These are phyloP conservation scores for Talaromyces liani DNA, from an alignment of 495 filamentous ascomycete genomes.

Conservation along the genomic window DNA sequence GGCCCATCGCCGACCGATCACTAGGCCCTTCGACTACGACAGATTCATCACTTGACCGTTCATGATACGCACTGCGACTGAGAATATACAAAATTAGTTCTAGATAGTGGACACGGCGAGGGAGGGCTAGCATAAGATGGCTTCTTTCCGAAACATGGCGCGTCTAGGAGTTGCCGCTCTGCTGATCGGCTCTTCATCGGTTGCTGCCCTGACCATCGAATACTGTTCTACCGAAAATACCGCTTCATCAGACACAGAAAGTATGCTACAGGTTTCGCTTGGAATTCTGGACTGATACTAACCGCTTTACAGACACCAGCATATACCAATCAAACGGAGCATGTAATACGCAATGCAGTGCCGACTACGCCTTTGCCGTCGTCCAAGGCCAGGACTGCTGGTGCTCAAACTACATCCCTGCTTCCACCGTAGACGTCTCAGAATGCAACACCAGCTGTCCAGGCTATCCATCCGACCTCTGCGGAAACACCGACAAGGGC, in stretches of 20 bases:
- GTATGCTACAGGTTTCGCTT: conserved; percentile 18
- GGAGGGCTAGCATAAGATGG: background rate
- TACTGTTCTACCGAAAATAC: conserved; percentile 45
- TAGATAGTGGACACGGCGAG: background rate
- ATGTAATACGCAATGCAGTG: conserved; percentile 47
- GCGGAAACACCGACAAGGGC: conserved; percentile 46
- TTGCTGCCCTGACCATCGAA: conserved; percentile 17
- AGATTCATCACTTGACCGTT: background rate
- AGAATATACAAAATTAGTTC: background rate
- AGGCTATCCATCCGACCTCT: conserved; percentile 57
- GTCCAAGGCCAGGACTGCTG: conserved; percentile 60
- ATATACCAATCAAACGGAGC: conserved; percentile 61
- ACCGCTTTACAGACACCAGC: conserved; percentile 33
- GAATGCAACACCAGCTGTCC: conserved; percentile 56
- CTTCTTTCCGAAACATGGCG: background rate
- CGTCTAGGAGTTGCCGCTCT: background rate
- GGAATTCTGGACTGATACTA: conserved; percentile 2
- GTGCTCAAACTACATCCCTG: conserved; percentile 67
- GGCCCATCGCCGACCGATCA: background rate
- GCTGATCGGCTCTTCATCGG: background rate
- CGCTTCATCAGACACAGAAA: conserved; percentile 20
- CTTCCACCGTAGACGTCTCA: conserved; percentile 26
- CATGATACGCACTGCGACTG: background rate
- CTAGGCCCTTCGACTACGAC: background rate
- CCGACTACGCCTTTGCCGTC: conserved; percentile 59